A percentile compares a stretch with the other conserved stretches of the same genome.
Evolutionary conservation across 495 filamentous ascomycete species (phyloP).

Genomic region (Usnea hakonensis): DNA sequence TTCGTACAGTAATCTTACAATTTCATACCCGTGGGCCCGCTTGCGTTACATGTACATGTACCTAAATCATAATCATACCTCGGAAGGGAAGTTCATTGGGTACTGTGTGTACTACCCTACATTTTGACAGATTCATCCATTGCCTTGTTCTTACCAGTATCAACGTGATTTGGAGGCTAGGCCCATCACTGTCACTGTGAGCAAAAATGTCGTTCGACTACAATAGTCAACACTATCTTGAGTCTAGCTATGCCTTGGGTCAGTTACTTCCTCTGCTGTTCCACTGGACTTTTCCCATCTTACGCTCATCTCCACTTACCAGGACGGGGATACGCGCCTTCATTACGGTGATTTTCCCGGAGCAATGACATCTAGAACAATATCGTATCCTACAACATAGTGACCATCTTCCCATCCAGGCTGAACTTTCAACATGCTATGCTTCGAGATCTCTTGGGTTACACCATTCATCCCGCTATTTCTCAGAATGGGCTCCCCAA

Average conservation of each 20-base stretch:
- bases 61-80: too few species aligned
- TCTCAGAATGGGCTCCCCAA: neutral
- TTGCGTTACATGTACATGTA: too few species aligned
- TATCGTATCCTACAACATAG: neutral
- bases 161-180: too few species aligned
- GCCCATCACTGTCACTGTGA: neutral
- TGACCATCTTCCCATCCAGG: neutral
- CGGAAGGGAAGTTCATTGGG: too few species aligned
- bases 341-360: neutral
- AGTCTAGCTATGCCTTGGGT: constrained; percentile 3
- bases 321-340: constrained; percentile 5
- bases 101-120: too few species aligned
- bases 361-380: too few species aligned
- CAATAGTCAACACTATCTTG: constrained; percentile 5
- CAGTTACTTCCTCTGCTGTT: neutral
- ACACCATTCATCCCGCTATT: constrained; percentile 1
- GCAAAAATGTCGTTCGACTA: neutral
- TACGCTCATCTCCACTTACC: neutral
- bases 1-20: too few species aligned
- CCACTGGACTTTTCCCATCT: neutral
- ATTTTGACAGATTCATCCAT: too few species aligned
- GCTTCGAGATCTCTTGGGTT: constrained; percentile 4
- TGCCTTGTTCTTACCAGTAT: too few species aligned
- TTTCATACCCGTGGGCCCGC: too few species aligned
- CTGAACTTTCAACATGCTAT: constrained; percentile 7